phyloP scores from a whole-genome alignment of 257 asterid species.

The Penstemon davidsonii region DNA sequence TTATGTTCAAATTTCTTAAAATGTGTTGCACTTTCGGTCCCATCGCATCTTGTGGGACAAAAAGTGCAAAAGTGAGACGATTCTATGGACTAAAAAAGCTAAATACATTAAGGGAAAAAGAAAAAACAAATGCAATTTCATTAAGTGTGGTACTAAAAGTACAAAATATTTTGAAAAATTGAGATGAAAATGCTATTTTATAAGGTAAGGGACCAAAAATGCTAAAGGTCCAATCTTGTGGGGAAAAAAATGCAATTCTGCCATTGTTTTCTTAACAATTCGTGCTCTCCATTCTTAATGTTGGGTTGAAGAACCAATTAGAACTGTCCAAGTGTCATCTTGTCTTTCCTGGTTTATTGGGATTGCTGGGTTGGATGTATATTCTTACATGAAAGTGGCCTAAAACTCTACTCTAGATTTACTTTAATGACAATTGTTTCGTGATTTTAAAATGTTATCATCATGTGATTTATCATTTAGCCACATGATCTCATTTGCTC shows the following conservation, averaged over 20 bases:
- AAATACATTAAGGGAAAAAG: no score
- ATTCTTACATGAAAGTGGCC: conserved; percentile 52
- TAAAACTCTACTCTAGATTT: conserved; percentile 29
- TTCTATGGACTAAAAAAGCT: no score
- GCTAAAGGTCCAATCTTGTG: neutral
- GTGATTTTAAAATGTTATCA: conserved; percentile 27
- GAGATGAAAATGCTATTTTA: neutral
- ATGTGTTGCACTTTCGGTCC: neutral
- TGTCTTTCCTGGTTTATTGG: conserved; percentile 40
- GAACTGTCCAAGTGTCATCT: conserved; percentile 36
- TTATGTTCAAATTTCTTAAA: no score
- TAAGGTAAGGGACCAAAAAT: neutral
- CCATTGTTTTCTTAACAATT: conserved; percentile 23
- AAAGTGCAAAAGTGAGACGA: neutral
- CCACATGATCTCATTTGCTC: conserved; percentile 42
- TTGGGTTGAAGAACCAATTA: conserved; percentile 42
- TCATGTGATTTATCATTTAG: conserved; percentile 50
- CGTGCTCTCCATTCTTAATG: conserved; percentile 60
- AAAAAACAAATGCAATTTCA: no score
- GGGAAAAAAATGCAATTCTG: neutral
- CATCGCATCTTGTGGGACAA: neutral
- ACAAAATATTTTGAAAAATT: no score
- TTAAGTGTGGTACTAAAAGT: no score
- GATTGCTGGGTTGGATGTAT: conserved; percentile 35
- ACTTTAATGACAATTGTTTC: conserved; percentile 30